Percentiles rank a stretch among this genome's conserved stretches.
These are phyloP conservation scores for Tulasnella sp. DNA, from an alignment of 768 basidiomycete species.

Conservation along the genomic window DNA sequence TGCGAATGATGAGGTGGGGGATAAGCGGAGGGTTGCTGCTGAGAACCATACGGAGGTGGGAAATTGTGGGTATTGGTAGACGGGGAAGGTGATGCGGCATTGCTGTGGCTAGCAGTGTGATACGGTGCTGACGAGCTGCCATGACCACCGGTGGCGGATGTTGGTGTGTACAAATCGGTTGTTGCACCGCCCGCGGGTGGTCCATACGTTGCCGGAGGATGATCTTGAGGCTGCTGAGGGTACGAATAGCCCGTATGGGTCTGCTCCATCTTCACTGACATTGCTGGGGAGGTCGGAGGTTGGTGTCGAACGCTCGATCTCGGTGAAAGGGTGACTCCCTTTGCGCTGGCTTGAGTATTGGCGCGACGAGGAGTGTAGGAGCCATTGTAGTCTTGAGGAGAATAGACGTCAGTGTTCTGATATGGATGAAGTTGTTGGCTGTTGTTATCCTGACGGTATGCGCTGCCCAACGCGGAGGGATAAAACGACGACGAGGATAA, in stretches of 20 bases:
- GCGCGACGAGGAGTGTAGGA: slow-evolving; percentile 26
- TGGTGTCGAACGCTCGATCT: slow-evolving; percentile 29
- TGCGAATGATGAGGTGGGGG: slow-evolving; percentile 1
- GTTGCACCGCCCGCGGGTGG: slow-evolving; percentile 15
- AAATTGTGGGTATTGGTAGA: slow-evolving; percentile 1
- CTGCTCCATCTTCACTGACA: slow-evolving; percentile 26
- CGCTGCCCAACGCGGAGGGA: slow-evolving; percentile 22
- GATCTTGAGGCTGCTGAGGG: slow-evolving; percentile 13
- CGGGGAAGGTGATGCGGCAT: slow-evolving; percentile 28
- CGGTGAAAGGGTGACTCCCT: slow-evolving; percentile 33
- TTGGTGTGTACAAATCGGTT: slow-evolving; percentile 21
- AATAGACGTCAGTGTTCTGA: slow-evolving; percentile 23
- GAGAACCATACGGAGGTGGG: slow-evolving; percentile 9
- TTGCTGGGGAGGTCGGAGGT: slow-evolving; percentile 9
- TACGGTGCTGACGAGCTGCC: slow-evolving; percentile 11
- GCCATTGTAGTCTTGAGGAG: slow-evolving; percentile 26
- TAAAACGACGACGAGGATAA: slow-evolving; percentile 32
- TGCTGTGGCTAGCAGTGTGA: slow-evolving; percentile 23
- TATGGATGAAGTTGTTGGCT: slow-evolving; percentile 24
- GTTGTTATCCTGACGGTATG: slow-evolving; percentile 31
- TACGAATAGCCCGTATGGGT: not conserved
- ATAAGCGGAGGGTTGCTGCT: slow-evolving; percentile 23
- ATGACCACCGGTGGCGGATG: slow-evolving; percentile 21
- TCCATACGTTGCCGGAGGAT: slow-evolving; percentile 11
- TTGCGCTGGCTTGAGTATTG: slow-evolving; percentile 18